Evolutionary conservation across 805 yeast species (phyloP).

Genomic region (Monosporozyma solicola): DNA sequence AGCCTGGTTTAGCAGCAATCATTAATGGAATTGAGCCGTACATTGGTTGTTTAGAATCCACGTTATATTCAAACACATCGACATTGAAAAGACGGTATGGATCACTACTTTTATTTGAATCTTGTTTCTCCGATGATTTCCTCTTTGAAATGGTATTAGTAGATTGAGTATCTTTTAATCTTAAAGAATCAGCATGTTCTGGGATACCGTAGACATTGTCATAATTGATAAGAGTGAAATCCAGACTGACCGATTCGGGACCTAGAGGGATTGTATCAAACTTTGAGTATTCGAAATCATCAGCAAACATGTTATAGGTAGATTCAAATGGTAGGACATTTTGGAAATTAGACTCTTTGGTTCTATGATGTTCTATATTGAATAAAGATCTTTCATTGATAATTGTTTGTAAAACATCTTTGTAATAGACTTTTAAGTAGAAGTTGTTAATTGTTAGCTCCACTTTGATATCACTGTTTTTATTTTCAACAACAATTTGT

Average conservation of each 20-base stretch:
- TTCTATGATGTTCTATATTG: constrained; percentile 77
- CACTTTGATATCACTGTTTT: constrained; percentile 27
- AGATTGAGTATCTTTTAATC: constrained; percentile 57
- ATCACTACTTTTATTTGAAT: constrained; percentile 5
- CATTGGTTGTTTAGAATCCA: constrained; percentile 78
- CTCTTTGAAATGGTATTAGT: background rate
- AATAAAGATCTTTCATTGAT: constrained; percentile 64
- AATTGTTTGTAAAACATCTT: constrained; percentile 40
- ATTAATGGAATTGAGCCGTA: constrained; percentile 91
- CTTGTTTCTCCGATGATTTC: background rate
- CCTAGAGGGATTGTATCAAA: constrained; percentile 65
- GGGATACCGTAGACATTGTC: constrained; percentile 85
- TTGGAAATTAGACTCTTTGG: constrained; percentile 32
- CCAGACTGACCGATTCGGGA: constrained; percentile 84
- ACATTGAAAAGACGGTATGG: constrained; percentile 90
- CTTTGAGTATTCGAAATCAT: constrained; percentile 57
- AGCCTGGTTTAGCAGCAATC: constrained; percentile 51
- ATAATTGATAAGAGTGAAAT: constrained; percentile 54
- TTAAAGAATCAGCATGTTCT: constrained; percentile 81
- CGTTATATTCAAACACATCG: constrained; percentile 90
- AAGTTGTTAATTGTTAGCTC: constrained; percentile 37
- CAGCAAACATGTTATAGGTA: constrained; percentile 58
- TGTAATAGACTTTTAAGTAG: constrained; percentile 32
- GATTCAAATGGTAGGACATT: constrained; percentile 52
- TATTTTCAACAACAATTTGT: constrained; percentile 4